phyloP scores from a whole-genome alignment of 192 early-diverging fungal species.

The Spinellus fusiger region DNA sequence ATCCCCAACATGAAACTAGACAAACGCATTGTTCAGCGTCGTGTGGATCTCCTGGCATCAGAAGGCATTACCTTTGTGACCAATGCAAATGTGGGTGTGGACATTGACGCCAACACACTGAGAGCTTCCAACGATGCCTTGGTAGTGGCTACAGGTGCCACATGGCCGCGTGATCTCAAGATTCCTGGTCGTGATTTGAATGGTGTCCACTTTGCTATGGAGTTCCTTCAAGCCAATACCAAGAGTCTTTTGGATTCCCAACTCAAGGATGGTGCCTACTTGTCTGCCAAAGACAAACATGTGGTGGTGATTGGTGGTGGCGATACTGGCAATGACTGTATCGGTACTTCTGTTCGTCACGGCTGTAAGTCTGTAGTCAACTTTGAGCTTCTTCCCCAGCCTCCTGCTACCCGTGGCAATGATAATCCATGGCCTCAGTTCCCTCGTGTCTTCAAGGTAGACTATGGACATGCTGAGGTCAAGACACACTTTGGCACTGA shows the following conservation, averaged over 20 bases:
- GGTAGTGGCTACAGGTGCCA: constrained; percentile 89
- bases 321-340: constrained; percentile 96
- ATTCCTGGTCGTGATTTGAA: constrained; percentile 83
- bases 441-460: constrained; percentile 91
- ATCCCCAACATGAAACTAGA: constrained; percentile 99
- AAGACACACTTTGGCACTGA: constrained; percentile 85
- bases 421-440: constrained; percentile 99
- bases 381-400: constrained; percentile 96
- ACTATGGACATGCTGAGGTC: constrained; percentile 96
- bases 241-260: constrained; percentile 80
- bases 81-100: constrained; percentile 84
- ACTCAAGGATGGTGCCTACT: constrained; percentile 63
- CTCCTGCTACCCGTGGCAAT: constrained; percentile 69
- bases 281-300: constrained; percentile 85
- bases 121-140: constrained; percentile 70
- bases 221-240: constrained; percentile 88
- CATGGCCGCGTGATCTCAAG: constrained; percentile 93
- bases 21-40: constrained; percentile 90
- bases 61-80: constrained; percentile 91
- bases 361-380: constrained; percentile 87
- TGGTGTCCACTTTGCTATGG: constrained; percentile 98
- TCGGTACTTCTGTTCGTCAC: constrained; percentile 88
- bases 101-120: constrained; percentile 65
- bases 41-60: constrained; percentile 88
- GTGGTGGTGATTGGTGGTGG: constrained; percentile 98